A percentile compares a stretch with the other conserved stretches of the same genome.
These are phyloP conservation scores for Acephala macrosclerotiorum DNA, from an alignment of 2,329 filamentous ascomycete genomes.

Conservation along the genomic window DNA sequence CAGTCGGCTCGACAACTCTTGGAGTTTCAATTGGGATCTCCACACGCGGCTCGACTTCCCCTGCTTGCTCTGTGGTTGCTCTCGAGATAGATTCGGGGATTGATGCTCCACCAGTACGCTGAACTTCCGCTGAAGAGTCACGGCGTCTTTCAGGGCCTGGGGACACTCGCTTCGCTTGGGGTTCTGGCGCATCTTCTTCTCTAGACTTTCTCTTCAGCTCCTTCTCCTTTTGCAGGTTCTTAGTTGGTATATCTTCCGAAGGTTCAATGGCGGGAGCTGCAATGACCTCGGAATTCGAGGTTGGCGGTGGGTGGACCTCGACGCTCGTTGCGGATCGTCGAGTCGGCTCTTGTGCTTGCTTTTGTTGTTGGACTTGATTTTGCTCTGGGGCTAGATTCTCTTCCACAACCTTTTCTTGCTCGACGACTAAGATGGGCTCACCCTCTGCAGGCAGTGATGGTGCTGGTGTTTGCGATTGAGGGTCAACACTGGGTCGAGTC, in stretches of 20 bases:
- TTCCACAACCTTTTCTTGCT: conserved; percentile 4
- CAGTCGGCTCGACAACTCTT: neutral
- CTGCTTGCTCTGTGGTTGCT: neutral
- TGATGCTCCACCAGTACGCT: neutral
- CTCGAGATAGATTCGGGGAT: neutral
- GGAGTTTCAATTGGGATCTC: neutral
- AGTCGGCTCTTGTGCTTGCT: neutral
- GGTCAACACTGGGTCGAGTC: conserved; percentile 49
- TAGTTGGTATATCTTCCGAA: neutral
- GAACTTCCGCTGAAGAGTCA: neutral
- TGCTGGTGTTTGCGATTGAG: conserved; percentile 43
- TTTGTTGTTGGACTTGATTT: neutral
- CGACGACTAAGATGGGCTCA: conserved; percentile 2
- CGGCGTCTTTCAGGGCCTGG: neutral
- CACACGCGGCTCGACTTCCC: neutral
- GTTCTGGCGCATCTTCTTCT: conserved; percentile 19
- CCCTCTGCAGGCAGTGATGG: conserved; percentile 34
- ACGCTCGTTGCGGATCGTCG: neutral
- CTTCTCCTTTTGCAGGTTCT: neutral
- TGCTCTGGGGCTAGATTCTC: neutral
- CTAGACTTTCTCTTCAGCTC: conserved; percentile 31
- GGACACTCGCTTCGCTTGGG: conserved; percentile 29
- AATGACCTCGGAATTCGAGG: neutral
- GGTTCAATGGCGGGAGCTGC: neutral
- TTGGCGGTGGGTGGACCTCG: neutral